Conservation (phyloP, 345 rosid genomes). For the Pugionium dolabratum region DNA sequence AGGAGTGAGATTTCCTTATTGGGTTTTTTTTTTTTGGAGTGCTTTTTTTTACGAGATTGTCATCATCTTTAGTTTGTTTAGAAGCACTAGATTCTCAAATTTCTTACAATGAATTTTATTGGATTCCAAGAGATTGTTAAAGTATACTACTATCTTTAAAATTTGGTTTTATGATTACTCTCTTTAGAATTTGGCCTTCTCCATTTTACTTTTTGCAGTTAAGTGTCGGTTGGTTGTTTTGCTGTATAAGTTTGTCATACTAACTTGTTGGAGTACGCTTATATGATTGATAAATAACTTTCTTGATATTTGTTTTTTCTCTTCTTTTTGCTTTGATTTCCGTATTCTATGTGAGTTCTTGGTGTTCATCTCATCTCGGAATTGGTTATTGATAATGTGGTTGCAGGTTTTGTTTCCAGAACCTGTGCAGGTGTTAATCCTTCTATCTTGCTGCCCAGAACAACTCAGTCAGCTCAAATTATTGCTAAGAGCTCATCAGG, state of each 20-base stretch:
- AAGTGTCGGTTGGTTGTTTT: background rate
- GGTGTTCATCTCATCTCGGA: background rate
- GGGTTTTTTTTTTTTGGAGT: no score
- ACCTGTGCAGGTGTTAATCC: slow-evolving; percentile 40
- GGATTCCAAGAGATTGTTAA: no score
- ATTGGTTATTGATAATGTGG: background rate
- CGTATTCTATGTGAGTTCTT: background rate
- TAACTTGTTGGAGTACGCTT: background rate
- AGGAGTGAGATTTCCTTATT: background rate
- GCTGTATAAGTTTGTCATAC: background rate
- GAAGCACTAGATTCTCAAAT: background rate
- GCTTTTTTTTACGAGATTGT: no score
- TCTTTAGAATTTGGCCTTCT: background rate
- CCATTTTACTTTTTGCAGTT: background rate
- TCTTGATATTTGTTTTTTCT: slow-evolving; percentile 6
- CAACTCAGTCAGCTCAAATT: slow-evolving; percentile 33
- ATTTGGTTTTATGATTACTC: no score
- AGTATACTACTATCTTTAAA: no score
- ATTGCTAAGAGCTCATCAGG: slow-evolving; percentile 57
- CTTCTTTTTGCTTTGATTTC: slow-evolving; percentile 12
- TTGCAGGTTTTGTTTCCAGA: slow-evolving; percentile 53
- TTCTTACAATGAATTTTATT: no score
- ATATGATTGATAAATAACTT: background rate
- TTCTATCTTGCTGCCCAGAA: slow-evolving; percentile 38
- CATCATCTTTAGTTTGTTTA: background rate